A percentile compares a stretch with the other conserved stretches of the same genome.
Conservation (phyloP, 768 basidiomycete genomes). For the Rhodocollybia butyracea region DNA sequence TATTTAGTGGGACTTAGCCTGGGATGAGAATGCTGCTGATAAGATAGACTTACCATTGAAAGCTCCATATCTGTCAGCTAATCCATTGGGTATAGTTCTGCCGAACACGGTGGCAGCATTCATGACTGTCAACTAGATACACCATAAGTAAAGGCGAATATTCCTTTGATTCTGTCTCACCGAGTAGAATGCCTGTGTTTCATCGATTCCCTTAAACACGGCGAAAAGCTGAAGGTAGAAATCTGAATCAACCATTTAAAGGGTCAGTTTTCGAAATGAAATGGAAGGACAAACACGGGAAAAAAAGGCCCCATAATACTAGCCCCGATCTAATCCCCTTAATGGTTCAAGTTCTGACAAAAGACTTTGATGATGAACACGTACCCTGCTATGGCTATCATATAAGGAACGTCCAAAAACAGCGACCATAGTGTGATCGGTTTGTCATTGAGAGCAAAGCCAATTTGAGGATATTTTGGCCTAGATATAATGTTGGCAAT, state of each 20-base stretch:
- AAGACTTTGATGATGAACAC: too few relatives aligned
- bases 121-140: neutral
- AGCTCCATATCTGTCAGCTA: neutral
- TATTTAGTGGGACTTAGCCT: too few relatives aligned
- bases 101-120: neutral
- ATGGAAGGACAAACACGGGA: neutral
- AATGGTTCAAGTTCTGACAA: too few relatives aligned
- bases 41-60: neutral
- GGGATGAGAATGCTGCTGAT: too few relatives aligned
- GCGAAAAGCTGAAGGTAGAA: neutral
- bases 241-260: neutral
- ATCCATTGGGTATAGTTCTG: neutral
- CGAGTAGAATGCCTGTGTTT: too few relatives aligned
- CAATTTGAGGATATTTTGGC: constrained; percentile 26
- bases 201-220: too few relatives aligned
- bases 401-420: neutral
- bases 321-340: neutral
- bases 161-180: too few relatives aligned
- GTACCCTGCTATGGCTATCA: neutral
- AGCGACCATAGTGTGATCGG: neutral
- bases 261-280: neutral
- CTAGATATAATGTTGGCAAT: constrained; percentile 35
- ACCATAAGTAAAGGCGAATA: too few relatives aligned
- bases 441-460: constrained; percentile 1
- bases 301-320: neutral